Evolutionary conservation across 371 early-diverging fungal species (phyloP), one percentile per base, ranked within the genome.

Genomic region (Rhizopus sp.): DNA sequence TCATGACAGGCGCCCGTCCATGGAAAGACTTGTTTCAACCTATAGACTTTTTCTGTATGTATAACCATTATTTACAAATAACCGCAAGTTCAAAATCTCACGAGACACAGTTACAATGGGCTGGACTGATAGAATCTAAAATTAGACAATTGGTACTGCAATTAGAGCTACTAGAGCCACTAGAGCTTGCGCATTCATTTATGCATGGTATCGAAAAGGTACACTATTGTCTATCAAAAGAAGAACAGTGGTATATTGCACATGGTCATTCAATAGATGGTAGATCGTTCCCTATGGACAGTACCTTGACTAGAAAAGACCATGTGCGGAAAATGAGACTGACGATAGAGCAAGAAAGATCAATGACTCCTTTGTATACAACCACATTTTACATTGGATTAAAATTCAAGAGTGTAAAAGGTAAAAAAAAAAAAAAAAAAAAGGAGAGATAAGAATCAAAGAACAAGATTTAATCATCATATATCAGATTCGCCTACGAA

Each of bases 31-130:
- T 99, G 33, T 99, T 99, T 75, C 82, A 80, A 29, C 89, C 89
- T 62, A 80, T 88, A 57, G 90, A 93, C 60, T 99, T 99, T 64
- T 99, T 99, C 78, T 68, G 75, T 41, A 72, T 80, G 16, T 98
- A 99, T 78, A 89, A 88, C 61, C 85, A 90, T 62, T 99, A 98
- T 73, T 73, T 99, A 29, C 93, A 95, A 70, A 81, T 99, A n/a
- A 88, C 93, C 45, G 90, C 90, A 0, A 86, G 86, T 2, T 88
- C 94, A 0, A 75, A 84, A 49, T 73, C 88, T 2, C 75, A 80
- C 6, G 95, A 94, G n/a, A 60, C 73, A 6, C 93, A 94, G 51
- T 63, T 90, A 50, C 80, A 77, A 53, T 91, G 94, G 88, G 79
- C 89, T 37, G 99, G 99, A 46, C 82, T 94, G 62, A 92, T 98